Conservation (phyloP, 192 early-diverging fungal species). For the Radiomyces spectabilis region DNA sequence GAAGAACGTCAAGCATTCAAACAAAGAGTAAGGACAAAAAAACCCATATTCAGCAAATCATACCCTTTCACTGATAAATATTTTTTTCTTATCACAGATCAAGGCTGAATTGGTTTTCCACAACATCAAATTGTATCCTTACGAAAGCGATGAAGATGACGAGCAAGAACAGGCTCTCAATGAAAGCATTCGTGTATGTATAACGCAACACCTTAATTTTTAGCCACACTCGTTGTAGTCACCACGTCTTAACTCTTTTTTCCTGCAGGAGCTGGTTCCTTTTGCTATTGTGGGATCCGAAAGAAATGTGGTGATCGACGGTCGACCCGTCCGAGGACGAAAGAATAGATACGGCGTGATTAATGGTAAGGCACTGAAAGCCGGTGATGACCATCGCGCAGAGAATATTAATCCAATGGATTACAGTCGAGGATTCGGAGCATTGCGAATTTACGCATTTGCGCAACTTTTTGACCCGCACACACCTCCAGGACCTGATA, state of each 20-base stretch:
- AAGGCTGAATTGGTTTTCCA: conserved; percentile 89
- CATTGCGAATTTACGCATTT: conserved; percentile 97
- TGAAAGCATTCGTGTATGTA: conserved; percentile 39
- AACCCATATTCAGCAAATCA: background rate
- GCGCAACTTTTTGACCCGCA: conserved; percentile 83
- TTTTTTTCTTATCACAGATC: conserved; percentile 34
- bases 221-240: too few species aligned
- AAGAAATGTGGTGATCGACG: conserved; percentile 79
- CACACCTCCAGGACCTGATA: conserved; percentile 95
- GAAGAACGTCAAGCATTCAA: conserved; percentile 80
- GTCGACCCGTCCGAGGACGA: conserved; percentile 83
- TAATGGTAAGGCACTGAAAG: conserved; percentile 68
- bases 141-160: conserved; percentile 78
- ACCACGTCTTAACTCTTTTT: background rate
- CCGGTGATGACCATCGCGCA: too few species aligned
- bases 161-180: conserved; percentile 68
- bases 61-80: background rate
- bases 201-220: background rate
- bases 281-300: conserved; percentile 96
- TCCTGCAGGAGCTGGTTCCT: conserved; percentile 68
- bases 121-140: conserved; percentile 86
- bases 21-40: conserved; percentile 42
- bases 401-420: too few species aligned
- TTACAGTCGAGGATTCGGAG: conserved; percentile 90
- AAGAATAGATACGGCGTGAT: conserved; percentile 89